Evolutionary conservation across 148 eudicot species (phyloP).

Genomic region (Cornus kousa): DNA sequence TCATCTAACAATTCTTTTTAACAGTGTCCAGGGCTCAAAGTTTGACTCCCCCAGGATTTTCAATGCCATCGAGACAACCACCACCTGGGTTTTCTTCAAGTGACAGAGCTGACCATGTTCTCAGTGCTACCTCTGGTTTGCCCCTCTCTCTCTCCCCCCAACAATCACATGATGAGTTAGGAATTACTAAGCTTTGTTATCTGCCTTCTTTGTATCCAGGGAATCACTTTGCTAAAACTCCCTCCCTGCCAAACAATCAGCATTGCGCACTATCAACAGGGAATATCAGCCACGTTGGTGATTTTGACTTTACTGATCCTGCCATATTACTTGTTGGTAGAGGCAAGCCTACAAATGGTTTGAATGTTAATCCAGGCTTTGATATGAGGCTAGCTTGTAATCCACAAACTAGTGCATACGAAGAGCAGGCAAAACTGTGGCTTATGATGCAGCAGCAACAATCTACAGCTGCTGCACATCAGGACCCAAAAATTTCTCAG

Average conservation of each 20-base stretch:
- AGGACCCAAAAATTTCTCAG: slow-evolving; percentile 29
- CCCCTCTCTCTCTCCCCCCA: slow-evolving; percentile 10
- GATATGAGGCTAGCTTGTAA: slow-evolving; percentile 27
- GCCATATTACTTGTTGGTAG: slow-evolving; percentile 40
- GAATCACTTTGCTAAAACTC: slow-evolving; percentile 27
- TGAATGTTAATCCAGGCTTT: slow-evolving; percentile 23
- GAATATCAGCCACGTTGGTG: slow-evolving; percentile 18
- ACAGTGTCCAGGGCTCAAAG: slow-evolving; percentile 38
- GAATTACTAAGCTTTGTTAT: background rate
- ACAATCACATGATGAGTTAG: background rate
- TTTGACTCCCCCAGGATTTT: slow-evolving; percentile 50
- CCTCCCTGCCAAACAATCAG: slow-evolving; percentile 31
- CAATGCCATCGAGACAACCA: slow-evolving; percentile 37
- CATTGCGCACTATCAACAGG: slow-evolving; percentile 26
- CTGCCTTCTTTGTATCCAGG: slow-evolving; percentile 25
- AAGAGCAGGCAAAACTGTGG: slow-evolving; percentile 41
- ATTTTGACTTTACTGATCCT: slow-evolving; percentile 49
- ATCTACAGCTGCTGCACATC: slow-evolving; percentile 24
- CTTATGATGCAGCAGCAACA: slow-evolving; percentile 51
- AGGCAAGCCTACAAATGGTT: slow-evolving; percentile 32
- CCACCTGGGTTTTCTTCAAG: slow-evolving; percentile 48
- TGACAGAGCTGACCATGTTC: slow-evolving; percentile 25
- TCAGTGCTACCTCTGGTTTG: slow-evolving; percentile 37
- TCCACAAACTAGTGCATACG: slow-evolving; percentile 20
- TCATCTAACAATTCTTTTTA: slow-evolving; percentile 1